phyloP scores from a whole-genome alignment of 768 basidiomycete species.

The Mrakia frigida region DNA sequence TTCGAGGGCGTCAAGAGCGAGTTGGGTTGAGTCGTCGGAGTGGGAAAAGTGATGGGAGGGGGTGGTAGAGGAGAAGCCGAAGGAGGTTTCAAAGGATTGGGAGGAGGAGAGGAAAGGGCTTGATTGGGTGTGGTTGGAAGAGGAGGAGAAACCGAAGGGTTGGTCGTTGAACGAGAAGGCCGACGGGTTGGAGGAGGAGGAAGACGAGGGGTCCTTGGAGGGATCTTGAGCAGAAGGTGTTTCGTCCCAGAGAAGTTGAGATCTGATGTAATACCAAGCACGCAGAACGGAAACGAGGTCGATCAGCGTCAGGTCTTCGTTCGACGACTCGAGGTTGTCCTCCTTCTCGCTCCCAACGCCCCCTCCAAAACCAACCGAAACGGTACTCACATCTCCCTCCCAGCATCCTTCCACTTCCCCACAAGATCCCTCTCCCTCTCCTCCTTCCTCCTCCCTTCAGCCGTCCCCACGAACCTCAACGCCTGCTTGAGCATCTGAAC shows the following conservation, averaged over 20 bases:
- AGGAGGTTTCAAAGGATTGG: background rate
- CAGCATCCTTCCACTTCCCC: slow-evolving; percentile 12
- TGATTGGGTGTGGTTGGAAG: background rate
- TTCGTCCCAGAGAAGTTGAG: slow-evolving; percentile 14
- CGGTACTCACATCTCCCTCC: background rate
- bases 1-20: no score
- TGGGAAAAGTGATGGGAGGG: no score
- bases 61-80: background rate
- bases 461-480: background rate
- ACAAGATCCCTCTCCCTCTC: background rate
- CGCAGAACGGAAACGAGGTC: background rate
- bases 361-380: background rate
- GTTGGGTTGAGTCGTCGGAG: background rate
- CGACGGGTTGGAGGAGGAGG: background rate
- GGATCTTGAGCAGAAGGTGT: background rate
- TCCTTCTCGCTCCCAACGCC: no score
- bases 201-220: background rate
- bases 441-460: slow-evolving; percentile 7
- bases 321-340: no score
- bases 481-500: slow-evolving; percentile 10
- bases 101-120: slow-evolving; percentile 5
- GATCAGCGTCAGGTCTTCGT: no score
- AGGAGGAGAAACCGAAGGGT: background rate
- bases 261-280: background rate
- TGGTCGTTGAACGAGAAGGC: background rate